phyloP scores from a whole-genome alignment of 2,329 filamentous ascomycete species.

The Epichloe scottii region DNA sequence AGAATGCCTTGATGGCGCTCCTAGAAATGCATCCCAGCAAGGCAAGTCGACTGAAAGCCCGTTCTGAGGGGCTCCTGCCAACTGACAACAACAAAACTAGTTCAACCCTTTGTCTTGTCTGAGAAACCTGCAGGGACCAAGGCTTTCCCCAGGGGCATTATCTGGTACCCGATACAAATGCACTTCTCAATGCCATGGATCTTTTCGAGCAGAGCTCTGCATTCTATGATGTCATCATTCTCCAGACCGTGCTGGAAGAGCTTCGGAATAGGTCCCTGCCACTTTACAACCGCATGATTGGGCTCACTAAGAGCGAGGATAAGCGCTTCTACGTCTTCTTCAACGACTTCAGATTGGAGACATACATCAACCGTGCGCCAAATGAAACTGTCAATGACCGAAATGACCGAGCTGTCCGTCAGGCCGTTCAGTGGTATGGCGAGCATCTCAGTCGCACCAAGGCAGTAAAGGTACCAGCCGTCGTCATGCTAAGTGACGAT shows the following conservation, averaged over 20 bases:
- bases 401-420: slow-evolving; percentile 83
- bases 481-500: slow-evolving; percentile 93
- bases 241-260: slow-evolving; percentile 95
- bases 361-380: slow-evolving; percentile 60
- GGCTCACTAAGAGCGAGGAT: slow-evolving; percentile 85
- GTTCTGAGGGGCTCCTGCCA: not conserved
- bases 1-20: slow-evolving; percentile 60
- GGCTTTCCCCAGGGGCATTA: slow-evolving; percentile 82
- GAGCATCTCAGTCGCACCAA: slow-evolving; percentile 62
- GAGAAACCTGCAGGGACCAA: slow-evolving; percentile 77
- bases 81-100: slow-evolving; percentile 28
- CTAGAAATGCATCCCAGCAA: slow-evolving; percentile 65
- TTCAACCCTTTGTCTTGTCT: slow-evolving; percentile 74
- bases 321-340: slow-evolving; percentile 99
- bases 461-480: slow-evolving; percentile 50
- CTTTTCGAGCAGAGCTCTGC: slow-evolving; percentile 84
- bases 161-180: slow-evolving; percentile 91
- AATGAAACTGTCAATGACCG: slow-evolving; percentile 91
- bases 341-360: slow-evolving; percentile 94
- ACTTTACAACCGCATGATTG: slow-evolving; percentile 84
- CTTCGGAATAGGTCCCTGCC: slow-evolving; percentile 86
- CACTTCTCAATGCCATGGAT: slow-evolving; percentile 90
- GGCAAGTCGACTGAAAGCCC: slow-evolving; percentile 35
- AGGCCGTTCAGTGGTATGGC: slow-evolving; percentile 80
- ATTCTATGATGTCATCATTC: slow-evolving; percentile 92